Conservation (phyloP, 1,284 basidiomycete genomes). For the Pterulicium gracile region DNA sequence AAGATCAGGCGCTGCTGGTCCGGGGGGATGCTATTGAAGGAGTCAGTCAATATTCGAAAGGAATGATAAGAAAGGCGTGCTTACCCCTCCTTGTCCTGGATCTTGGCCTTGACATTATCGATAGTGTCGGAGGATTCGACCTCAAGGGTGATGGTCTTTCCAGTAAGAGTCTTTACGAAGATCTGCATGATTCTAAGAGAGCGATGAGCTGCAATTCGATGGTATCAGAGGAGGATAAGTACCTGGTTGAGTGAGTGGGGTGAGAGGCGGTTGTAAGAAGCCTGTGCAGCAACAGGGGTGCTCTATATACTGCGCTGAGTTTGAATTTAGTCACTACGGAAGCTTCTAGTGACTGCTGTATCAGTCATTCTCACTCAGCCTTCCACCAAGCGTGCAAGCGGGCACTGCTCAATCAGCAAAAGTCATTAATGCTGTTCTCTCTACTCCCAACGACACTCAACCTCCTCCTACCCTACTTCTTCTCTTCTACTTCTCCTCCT, state of each 20-base stretch:
- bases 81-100: conserved; percentile 68
- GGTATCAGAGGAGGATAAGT: not conserved
- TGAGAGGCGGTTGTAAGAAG: not conserved
- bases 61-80: conserved; percentile 11
- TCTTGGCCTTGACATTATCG: conserved; percentile 74
- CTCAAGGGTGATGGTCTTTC: conserved; percentile 85
- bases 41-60: conserved; percentile 3
- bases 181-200: conserved; percentile 52
- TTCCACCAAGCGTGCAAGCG: no score
- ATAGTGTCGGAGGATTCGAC: conserved; percentile 81
- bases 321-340: not conserved
- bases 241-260: not conserved
- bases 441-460: not conserved
- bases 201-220: not conserved
- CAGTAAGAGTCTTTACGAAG: conserved; percentile 79
- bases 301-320: not conserved
- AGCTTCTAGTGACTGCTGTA: no score
- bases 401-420: not conserved
- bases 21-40: conserved; percentile 58
- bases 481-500: not conserved
- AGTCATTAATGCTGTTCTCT: conserved; percentile 1
- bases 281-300: not conserved
- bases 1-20: conserved; percentile 78
- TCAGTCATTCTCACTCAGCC: not conserved
- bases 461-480: conserved; percentile 1